These are phyloP conservation scores for Rehmannia glutinosa DNA, from an alignment of 257 asterid species.

Conservation along the genomic window DNA sequence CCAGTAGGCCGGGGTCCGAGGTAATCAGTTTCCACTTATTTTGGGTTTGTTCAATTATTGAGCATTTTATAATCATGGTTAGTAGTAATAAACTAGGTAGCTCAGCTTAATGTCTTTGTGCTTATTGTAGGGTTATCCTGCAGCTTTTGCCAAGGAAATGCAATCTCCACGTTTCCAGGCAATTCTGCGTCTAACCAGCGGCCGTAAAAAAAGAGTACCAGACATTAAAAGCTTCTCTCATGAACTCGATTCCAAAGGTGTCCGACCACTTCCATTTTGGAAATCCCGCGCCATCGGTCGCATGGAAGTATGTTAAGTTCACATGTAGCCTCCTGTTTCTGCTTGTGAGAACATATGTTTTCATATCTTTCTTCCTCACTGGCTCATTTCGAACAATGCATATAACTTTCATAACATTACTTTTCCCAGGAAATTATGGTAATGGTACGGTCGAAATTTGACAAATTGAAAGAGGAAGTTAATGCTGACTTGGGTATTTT, in stretches of 20 bases:
- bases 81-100: slow-evolving; percentile 17
- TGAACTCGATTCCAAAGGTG: slow-evolving; percentile 94
- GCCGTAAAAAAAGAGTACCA: slow-evolving; percentile 54
- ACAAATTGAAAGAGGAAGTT: slow-evolving; percentile 77
- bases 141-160: slow-evolving; percentile 79
- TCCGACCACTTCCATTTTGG: slow-evolving; percentile 91
- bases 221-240: slow-evolving; percentile 95
- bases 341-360: slow-evolving; percentile 27
- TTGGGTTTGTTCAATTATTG: background rate
- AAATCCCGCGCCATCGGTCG: slow-evolving; percentile 89
- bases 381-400: too few species aligned
- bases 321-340: slow-evolving; percentile 33
- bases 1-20: slow-evolving; percentile 52
- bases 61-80: background rate
- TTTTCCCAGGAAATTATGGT: slow-evolving; percentile 68
- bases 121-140: slow-evolving; percentile 64
- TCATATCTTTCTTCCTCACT: slow-evolving; percentile 17
- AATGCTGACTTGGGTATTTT: slow-evolving; percentile 76
- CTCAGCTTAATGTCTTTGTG: slow-evolving; percentile 26
- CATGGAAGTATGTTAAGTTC: slow-evolving; percentile 63
- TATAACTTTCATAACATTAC: slow-evolving; percentile 10
- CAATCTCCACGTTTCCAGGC: slow-evolving; percentile 98
- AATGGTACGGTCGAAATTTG: slow-evolving; percentile 77
- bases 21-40: slow-evolving; percentile 31
- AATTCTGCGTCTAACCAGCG: slow-evolving; percentile 79